phyloP scores from a whole-genome alignment of 78 protist genomes.

The Dictyostelium capitatum region DNA sequence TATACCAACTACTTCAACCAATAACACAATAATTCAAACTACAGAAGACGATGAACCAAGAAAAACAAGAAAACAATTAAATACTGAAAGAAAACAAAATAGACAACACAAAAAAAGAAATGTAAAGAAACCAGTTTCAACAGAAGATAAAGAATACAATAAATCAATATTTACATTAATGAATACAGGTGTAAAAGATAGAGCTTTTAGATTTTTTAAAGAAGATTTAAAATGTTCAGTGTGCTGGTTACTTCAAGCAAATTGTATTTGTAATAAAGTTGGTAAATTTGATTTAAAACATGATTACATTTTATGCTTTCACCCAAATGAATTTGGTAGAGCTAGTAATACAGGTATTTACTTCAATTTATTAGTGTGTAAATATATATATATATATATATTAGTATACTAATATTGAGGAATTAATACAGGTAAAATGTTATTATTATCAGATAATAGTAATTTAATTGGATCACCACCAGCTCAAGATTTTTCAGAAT shows the following conservation, averaged over 20 bases:
- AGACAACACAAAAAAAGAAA: not conserved
- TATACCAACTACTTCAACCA: not conserved
- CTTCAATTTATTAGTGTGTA: no score
- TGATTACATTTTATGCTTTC: conserved; percentile 44
- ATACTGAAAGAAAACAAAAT: not conserved
- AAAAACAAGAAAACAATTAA: not conserved
- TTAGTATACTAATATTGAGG: not conserved
- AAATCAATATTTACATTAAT: not conserved
- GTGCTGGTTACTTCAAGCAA: conserved; percentile 32
- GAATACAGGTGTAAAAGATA: conserved; percentile 2
- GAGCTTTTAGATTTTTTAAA: not conserved
- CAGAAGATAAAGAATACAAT: not conserved
- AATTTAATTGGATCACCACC: not conserved
- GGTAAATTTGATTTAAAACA: conserved; percentile 35
- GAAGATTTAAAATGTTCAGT: conserved; percentile 26
- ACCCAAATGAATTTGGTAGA: conserved; percentile 64
- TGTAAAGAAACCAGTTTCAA: not conserved
- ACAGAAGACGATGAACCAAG: not conserved
- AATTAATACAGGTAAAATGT: not conserved
- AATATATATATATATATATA: no score
- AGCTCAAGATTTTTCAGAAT: not conserved
- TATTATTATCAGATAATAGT: conserved; percentile 9
- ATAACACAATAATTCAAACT: not conserved
- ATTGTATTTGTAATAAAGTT: conserved; percentile 37
- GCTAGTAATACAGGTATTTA: conserved; percentile 38